Conservation (phyloP, 2,329 filamentous ascomycete species). For the Talaromyces sp. region DNA sequence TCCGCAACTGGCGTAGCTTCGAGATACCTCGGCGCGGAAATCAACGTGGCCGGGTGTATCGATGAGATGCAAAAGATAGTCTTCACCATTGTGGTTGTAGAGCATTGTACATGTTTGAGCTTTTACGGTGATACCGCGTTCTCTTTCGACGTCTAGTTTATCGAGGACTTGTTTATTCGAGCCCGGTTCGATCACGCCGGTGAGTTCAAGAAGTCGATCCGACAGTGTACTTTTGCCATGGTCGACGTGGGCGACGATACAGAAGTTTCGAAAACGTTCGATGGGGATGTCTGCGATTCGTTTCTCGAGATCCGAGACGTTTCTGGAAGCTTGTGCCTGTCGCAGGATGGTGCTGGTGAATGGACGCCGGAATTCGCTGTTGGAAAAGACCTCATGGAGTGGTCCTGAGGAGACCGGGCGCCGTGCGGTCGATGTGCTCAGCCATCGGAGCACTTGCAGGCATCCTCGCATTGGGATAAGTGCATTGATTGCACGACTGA, state of each 20-base stretch:
- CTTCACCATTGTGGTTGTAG: conserved; percentile 77
- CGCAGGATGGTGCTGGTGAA: conserved; percentile 32
- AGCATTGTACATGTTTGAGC: conserved; percentile 98
- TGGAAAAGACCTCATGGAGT: conserved; percentile 25
- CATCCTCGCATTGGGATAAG: conserved; percentile 47
- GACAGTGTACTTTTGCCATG: conserved; percentile 97
- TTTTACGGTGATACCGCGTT: conserved; percentile 97
- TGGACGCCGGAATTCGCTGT: conserved; percentile 19
- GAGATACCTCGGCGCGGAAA: conserved; percentile 91
- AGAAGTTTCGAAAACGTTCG: conserved; percentile 77
- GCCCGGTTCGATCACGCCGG: conserved; percentile 83
- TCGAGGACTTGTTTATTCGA: conserved; percentile 94
- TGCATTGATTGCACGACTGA: conserved; percentile 23
- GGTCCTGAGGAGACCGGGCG: conserved; percentile 19
- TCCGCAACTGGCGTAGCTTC: conserved; percentile 93
- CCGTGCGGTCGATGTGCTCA: conserved; percentile 38
- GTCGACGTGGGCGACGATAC: conserved; percentile 97
- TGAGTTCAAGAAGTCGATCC: conserved; percentile 87
- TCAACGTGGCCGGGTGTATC: conserved; percentile 98
- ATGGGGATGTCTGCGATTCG: conserved; percentile 53
- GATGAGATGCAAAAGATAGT: conserved; percentile 92
- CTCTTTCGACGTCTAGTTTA: conserved; percentile 93
- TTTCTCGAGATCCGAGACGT: conserved; percentile 54
- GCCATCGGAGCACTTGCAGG: conserved; percentile 46
- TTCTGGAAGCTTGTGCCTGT: conserved; percentile 25